Evolutionary conservation across 2,329 filamentous ascomycete genomes (phyloP).

Genomic region (Zalaria obscura): DNA sequence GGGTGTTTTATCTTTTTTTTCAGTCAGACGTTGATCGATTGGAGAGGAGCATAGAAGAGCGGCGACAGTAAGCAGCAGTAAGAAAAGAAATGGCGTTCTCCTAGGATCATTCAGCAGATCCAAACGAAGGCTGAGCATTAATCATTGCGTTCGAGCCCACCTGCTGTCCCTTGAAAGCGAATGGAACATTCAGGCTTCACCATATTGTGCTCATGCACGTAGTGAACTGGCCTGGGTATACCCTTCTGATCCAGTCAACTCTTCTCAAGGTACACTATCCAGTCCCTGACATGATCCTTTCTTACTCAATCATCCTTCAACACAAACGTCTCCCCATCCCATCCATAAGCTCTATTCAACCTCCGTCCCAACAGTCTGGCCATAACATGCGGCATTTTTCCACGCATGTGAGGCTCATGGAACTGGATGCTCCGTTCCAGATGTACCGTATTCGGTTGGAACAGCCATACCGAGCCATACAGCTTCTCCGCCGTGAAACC

Average conservation of each 20-base stretch:
- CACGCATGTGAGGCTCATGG: conserved; percentile 43
- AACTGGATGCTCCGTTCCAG: conserved; percentile 40
- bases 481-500: conserved; percentile 43
- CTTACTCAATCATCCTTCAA: conserved; percentile 5
- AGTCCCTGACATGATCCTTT: neutral
- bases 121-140: neutral
- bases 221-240: neutral
- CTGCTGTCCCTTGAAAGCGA: too few species aligned
- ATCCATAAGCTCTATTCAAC: conserved; percentile 24
- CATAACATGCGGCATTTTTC: conserved; percentile 34
- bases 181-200: neutral
- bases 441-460: conserved; percentile 29
- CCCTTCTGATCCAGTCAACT: neutral
- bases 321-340: conserved; percentile 12
- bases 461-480: conserved; percentile 49
- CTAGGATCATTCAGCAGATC: neutral
- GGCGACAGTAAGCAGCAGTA: too few species aligned
- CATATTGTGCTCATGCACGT: neutral
- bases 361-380: conserved; percentile 36
- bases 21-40: too few species aligned
- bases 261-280: neutral
- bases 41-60: too few species aligned
- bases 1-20: too few species aligned
- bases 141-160: neutral
- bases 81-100: too few species aligned